A percentile compares a stretch with the other conserved stretches of the same genome.
Evolutionary conservation across 2,329 filamentous ascomycete species (phyloP).

Genomic region (Cercospora zeina): DNA sequence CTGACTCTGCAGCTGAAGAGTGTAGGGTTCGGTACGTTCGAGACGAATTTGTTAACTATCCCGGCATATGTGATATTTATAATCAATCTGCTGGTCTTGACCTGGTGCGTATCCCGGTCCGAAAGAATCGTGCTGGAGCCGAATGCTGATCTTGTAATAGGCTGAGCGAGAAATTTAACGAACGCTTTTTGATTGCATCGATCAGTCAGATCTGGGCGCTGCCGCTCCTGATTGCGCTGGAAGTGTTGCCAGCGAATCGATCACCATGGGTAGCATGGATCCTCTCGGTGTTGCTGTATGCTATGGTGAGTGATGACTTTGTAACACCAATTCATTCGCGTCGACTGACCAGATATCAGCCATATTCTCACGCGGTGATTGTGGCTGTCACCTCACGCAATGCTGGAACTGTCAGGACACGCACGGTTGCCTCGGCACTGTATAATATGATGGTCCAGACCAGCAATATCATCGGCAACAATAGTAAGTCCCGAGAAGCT

Average conservation of each 20-base stretch:
- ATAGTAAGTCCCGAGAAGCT: constrained; percentile 36
- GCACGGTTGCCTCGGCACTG: constrained; percentile 60
- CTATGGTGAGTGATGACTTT: constrained; percentile 28
- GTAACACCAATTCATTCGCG: background rate
- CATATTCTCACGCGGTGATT: constrained; percentile 57
- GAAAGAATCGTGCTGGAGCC: background rate
- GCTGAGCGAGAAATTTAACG: constrained; percentile 54
- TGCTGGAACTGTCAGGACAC: constrained; percentile 61
- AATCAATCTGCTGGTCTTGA: constrained; percentile 52
- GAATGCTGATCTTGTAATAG: constrained; percentile 26
- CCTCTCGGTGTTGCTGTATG: constrained; percentile 44
- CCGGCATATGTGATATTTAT: constrained; percentile 54
- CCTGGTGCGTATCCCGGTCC: constrained; percentile 24
- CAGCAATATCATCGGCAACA: constrained; percentile 41
- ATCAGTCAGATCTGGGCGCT: constrained; percentile 47
- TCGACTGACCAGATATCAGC: constrained; percentile 22
- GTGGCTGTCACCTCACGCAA: constrained; percentile 64
- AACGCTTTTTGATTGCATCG: constrained; percentile 53
- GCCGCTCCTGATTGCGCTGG: constrained; percentile 41
- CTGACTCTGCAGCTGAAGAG: constrained; percentile 45
- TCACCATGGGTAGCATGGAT: constrained; percentile 43
- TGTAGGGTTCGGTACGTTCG: constrained; percentile 46
- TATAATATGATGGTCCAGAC: constrained; percentile 57
- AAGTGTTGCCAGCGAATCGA: constrained; percentile 44
- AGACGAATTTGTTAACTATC: constrained; percentile 47